Evolutionary conservation across 495 filamentous ascomycete species (phyloP).

Genomic region (Lindgomyces ingoldianus): DNA sequence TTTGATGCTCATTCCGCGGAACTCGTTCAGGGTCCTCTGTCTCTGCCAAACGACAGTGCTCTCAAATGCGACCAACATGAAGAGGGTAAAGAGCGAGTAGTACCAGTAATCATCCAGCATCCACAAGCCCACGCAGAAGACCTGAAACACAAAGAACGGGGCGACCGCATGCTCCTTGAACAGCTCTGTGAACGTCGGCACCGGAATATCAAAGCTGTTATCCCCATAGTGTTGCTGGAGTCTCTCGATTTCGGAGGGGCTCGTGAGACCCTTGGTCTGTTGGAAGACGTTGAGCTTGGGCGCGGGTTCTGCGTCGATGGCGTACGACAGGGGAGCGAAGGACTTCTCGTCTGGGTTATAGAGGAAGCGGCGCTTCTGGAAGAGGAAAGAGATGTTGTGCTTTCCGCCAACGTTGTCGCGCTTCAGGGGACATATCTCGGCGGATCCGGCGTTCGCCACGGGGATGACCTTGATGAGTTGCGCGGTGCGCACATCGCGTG

Average conservation of each 20-base stretch:
- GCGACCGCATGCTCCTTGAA: constrained; percentile 98
- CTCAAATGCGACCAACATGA: constrained; percentile 97
- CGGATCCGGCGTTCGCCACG: constrained; percentile 79
- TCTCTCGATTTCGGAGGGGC: constrained; percentile 68
- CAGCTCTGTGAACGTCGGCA: constrained; percentile 90
- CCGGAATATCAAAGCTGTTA: constrained; percentile 97
- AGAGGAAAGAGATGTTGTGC: constrained; percentile 82
- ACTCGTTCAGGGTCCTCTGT: constrained; percentile 94
- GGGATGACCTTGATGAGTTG: constrained; percentile 91
- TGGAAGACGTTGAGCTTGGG: constrained; percentile 77
- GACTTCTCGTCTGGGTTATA: constrained; percentile 66
- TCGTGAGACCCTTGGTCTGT: constrained; percentile 68
- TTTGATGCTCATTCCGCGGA: constrained; percentile 99
- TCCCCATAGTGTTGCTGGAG: constrained; percentile 91
- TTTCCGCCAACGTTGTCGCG: constrained; percentile 74
- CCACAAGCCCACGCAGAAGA: constrained; percentile 98
- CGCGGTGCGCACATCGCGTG: constrained; percentile 73
- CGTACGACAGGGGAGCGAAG: constrained; percentile 82
- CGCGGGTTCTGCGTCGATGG: constrained; percentile 80
- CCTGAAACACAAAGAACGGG: constrained; percentile 98
- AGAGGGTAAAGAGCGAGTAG: constrained; percentile 96
- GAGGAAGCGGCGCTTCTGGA: constrained; percentile 96
- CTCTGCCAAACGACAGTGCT: constrained; percentile 99
- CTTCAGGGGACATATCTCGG: constrained; percentile 82
- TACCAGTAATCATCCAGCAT: constrained; percentile 99